phyloP scores from a whole-genome alignment of 106 monocot genomes.

The Xerophyta viscosa region DNA sequence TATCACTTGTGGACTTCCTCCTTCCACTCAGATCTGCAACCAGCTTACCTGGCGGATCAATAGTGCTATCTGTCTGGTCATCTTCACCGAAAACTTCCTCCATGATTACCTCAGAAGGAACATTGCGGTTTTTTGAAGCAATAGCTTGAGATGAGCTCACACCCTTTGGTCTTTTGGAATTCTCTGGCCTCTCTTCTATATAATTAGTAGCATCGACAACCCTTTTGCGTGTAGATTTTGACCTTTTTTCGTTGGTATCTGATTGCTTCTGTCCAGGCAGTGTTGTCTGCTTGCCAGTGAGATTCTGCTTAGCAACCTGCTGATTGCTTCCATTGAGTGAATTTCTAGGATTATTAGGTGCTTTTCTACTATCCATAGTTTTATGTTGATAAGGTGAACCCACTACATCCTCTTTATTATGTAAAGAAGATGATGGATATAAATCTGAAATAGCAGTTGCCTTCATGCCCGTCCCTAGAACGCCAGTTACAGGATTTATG shows the following conservation, averaged over 20 bases:
- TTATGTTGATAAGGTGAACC: conserved; percentile 15
- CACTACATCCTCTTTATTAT: conserved; percentile 5
- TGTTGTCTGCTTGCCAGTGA: conserved; percentile 11
- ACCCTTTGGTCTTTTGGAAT: conserved; percentile 32
- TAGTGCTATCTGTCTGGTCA: conserved; percentile 1
- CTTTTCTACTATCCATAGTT: conserved; percentile 1
- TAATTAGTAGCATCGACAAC: conserved; percentile 15
- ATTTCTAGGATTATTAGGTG: conserved; percentile 3
- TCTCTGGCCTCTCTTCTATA: conserved; percentile 26
- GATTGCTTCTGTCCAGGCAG: conserved; percentile 11
- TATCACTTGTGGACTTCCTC: conserved; percentile 15
- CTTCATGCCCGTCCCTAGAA: conserved; percentile 5
- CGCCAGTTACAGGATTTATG: conserved; percentile 15
- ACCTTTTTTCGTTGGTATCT: conserved; percentile 11
- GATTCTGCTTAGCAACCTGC: conserved; percentile 1
- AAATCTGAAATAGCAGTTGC: conserved; percentile 2
- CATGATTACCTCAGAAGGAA: conserved; percentile 24
- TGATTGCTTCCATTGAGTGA: conserved; percentile 5
- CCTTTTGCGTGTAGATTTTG: conserved; percentile 36
- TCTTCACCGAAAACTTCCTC: conserved; percentile 15
- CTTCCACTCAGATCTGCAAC: conserved; percentile 14
- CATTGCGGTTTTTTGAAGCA: conserved; percentile 1
- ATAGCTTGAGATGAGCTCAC: conserved; percentile 20
- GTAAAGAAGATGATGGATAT: conserved; percentile 4
- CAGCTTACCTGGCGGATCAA: conserved; percentile 18